Evolutionary conservation across 2,329 filamentous ascomycete genomes (phyloP), one percentile per base, ranked within the genome.

Genomic region (Trichoderma sp.): DNA sequence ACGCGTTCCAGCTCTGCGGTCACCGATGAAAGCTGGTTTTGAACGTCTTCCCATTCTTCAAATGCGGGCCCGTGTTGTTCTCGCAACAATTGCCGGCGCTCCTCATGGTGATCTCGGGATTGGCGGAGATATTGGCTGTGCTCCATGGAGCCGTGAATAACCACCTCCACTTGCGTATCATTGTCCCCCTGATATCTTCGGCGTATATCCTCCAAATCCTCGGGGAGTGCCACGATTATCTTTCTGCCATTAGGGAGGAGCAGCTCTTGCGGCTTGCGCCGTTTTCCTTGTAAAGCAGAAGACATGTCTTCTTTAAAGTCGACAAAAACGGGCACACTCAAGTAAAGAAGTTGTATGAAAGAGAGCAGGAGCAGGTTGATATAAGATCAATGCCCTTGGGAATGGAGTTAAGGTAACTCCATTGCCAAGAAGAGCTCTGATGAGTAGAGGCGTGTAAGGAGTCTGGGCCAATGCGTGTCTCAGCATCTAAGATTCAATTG

Each of bases 191-290:
- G 80, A 56, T 91, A 85, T 41, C 86, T 85, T 62, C 83, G 84
- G 6, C 86, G 84, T 33, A 91, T 81, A 1, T 80, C 79, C n/a
- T 85, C 84, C 4, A 86, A 85, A 77, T 92, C 89, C 78, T 90
- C 88, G 1, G 90, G 90, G 1, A 87, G 82, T 7, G 89, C 89
- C 69, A 91, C 87, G 73, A 92, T 87, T 6, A 92, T 85, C 77
- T 87, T 86, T 73, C 86, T 86, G 31, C 91, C 91, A 80, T 88
- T 84, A 0, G 90, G 90, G 64, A 88, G 86, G 3, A 88, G 79
- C 76, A 92, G 89, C 76, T 91, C 87, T 27, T 87, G 85, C 0
- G 89, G 83, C 38, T 86, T 84, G 33, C 85, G 85, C 31, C 80
- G 79, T 73, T 78, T 79, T 59, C 75, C 64, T 4, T 77, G 71